Evolutionary conservation across 2,329 filamentous ascomycete species (phyloP).

Genomic region (Pseudogymnoascus sp.): DNA sequence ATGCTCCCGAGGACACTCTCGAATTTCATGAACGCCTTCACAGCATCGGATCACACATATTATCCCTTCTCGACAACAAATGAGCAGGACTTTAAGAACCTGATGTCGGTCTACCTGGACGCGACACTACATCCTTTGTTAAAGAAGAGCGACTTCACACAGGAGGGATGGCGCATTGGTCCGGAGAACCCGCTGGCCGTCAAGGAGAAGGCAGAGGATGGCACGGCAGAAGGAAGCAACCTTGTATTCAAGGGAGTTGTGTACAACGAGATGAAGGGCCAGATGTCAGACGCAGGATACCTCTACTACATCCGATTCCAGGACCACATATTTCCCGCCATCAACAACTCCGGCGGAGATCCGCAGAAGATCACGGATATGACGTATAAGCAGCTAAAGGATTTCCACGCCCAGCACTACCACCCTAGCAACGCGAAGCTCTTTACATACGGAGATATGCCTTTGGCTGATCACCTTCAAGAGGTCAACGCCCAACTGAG

Average conservation of each 20-base stretch:
- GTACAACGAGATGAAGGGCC: constrained; percentile 99
- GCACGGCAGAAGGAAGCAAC: constrained; percentile 49
- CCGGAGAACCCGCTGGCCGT: constrained; percentile 68
- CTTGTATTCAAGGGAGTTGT: constrained; percentile 96
- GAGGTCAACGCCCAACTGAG: constrained; percentile 69
- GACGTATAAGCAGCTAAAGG: constrained; percentile 79
- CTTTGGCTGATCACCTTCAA: constrained; percentile 68
- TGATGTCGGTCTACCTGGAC: constrained; percentile 94
- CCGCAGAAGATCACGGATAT: constrained; percentile 93
- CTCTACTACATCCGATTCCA: constrained; percentile 93
- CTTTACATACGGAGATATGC: constrained; percentile 91
- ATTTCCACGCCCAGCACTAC: constrained; percentile 88
- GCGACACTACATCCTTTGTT: constrained; percentile 84
- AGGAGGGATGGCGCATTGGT: constrained; percentile 94
- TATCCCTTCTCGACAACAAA: constrained; percentile 99
- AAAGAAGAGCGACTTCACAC: constrained; percentile 84
- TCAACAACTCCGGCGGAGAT: constrained; percentile 95
- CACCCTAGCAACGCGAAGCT: constrained; percentile 96
- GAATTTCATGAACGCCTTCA: constrained; percentile 99
- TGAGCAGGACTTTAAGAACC: constrained; percentile 85
- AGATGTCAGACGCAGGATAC: constrained; percentile 96
- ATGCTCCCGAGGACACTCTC: constrained; percentile 97
- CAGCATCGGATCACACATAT: constrained; percentile 89
- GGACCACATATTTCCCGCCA: constrained; percentile 84
- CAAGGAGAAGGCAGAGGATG: constrained; percentile 30